phyloP scores from a whole-genome alignment of 2,329 filamentous ascomycete species.

The Colletotrichum liaoningense region DNA sequence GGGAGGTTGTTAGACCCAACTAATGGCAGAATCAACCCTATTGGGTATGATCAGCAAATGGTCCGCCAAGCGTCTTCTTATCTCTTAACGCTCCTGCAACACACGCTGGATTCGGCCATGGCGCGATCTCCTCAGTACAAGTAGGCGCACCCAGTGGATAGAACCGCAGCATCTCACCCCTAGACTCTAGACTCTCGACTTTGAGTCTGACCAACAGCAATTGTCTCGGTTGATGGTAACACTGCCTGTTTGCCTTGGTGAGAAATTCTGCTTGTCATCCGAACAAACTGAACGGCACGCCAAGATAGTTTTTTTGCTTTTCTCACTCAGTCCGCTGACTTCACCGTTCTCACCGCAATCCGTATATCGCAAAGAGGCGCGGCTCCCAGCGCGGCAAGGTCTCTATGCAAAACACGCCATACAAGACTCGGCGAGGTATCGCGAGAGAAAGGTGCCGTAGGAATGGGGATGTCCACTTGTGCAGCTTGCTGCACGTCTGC shows the following conservation, averaged over 20 bases:
- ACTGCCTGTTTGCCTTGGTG: not conserved
- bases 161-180: not conserved
- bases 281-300: not conserved
- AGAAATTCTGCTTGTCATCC: not conserved
- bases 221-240: constrained; percentile 8
- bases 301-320: not conserved
- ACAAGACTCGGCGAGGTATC: not conserved
- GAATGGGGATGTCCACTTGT: not conserved
- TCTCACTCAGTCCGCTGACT: not conserved
- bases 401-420: constrained; percentile 15
- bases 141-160: not conserved
- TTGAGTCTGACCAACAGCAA: not conserved
- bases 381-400: not conserved
- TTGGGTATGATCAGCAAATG: not conserved
- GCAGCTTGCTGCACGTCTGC: constrained; percentile 21
- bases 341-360: not conserved
- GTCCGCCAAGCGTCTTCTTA: not conserved
- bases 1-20: not conserved
- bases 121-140: not conserved
- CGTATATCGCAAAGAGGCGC: not conserved
- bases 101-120: not conserved
- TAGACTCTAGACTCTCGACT: not conserved
- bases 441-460: not conserved
- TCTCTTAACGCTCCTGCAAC: not conserved
- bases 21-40: not conserved